A percentile compares a stretch with the other conserved stretches of the same genome.
These are phyloP conservation scores for Ophiostoma populinum DNA, from an alignment of 2,329 filamentous ascomycete genomes.

Conservation along the genomic window DNA sequence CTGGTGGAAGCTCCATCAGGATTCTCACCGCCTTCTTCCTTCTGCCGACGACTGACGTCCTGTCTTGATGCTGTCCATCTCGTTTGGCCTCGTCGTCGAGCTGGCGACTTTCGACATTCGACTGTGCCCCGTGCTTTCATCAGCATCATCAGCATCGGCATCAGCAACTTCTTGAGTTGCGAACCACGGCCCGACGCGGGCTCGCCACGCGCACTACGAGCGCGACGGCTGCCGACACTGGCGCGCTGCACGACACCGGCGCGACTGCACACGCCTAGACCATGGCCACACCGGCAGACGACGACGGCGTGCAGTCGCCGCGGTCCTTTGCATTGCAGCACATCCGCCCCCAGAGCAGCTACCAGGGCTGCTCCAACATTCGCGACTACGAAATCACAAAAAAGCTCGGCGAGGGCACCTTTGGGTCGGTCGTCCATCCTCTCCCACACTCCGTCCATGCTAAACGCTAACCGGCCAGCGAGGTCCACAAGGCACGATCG, in stretches of 20 bases:
- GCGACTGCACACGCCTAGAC: background rate
- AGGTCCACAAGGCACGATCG: slow-evolving; percentile 80
- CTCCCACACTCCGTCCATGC: background rate
- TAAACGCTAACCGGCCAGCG: slow-evolving; percentile 27
- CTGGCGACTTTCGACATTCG: too few species aligned
- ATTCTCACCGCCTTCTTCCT: slow-evolving; percentile 4
- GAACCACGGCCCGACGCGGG: too few species aligned
- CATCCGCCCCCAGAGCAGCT: slow-evolving; percentile 40
- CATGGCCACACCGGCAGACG: slow-evolving; percentile 3
- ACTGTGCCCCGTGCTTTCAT: too few species aligned
- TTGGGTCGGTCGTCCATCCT: slow-evolving; percentile 40
- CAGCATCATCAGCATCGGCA: background rate
- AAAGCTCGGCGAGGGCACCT: slow-evolving; percentile 88
- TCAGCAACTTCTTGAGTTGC: too few species aligned
- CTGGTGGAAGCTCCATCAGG: background rate
- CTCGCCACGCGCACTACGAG: too few species aligned
- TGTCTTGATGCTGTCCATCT: too few species aligned
- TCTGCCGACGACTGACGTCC: too few species aligned
- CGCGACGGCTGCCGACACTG: too few species aligned
- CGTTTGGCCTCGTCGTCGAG: too few species aligned
- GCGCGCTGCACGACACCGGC: too few species aligned
- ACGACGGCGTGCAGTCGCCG: slow-evolving; percentile 24
- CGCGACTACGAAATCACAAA: slow-evolving; percentile 61
- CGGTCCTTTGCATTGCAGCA: slow-evolving; percentile 39
- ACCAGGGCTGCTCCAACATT: slow-evolving; percentile 72